These are phyloP conservation scores for Bocquillonia castaneifolia DNA, from an alignment of 441 rosid genomes.

Conservation along the genomic window DNA sequence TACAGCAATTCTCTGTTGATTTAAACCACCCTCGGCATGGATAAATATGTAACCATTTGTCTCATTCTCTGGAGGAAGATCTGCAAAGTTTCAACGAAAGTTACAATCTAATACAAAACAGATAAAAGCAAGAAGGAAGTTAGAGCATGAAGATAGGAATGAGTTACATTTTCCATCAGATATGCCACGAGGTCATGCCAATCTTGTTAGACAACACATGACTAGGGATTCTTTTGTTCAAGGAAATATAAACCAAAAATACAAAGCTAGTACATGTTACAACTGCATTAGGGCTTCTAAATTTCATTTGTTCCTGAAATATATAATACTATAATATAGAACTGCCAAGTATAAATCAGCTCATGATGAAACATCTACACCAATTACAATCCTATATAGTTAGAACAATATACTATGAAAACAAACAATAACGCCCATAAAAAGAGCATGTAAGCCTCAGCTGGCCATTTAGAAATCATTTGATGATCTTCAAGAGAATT, in stretches of 20 bases:
- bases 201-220: background rate
- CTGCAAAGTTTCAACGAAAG: conserved; percentile 42
- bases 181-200: background rate
- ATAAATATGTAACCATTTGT: conserved; percentile 93
- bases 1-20: conserved; percentile 98
- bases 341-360: background rate
- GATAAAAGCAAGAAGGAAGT: background rate
- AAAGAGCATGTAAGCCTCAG: too few relatives aligned
- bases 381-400: background rate
- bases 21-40: conserved; percentile 97
- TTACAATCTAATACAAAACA: background rate
- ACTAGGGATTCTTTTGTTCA: background rate
- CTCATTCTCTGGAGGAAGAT: conserved; percentile 84
- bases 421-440: background rate
- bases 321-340: background rate
- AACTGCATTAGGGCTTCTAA: background rate
- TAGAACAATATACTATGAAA: background rate
- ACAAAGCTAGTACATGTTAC: background rate
- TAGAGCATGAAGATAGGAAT: conserved; percentile 3
- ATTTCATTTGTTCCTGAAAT: background rate
- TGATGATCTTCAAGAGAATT: background rate
- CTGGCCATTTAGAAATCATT: too few relatives aligned
- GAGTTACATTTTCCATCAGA: conserved; percentile 5
- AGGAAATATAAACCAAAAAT: background rate
- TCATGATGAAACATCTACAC: background rate